Conservation (phyloP, 2,329 filamentous ascomycete genomes). For the Pezicula carpinea region DNA sequence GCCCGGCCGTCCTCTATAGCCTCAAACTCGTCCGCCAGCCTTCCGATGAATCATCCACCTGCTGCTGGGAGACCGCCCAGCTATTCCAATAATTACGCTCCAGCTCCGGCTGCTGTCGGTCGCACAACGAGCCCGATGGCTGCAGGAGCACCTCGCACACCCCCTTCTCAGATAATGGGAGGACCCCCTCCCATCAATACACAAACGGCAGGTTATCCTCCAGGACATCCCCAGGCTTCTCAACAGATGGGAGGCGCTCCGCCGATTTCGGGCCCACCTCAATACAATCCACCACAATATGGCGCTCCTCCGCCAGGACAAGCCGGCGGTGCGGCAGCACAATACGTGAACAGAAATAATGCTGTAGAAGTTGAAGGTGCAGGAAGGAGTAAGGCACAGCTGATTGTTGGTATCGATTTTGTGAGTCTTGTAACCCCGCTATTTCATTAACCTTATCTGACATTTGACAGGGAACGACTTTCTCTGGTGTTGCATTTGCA, state of each 20-base stretch:
- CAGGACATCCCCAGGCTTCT: conserved; percentile 38
- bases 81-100: conserved; percentile 53
- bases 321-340: conserved; percentile 20
- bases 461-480: conserved; percentile 75
- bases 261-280: conserved; percentile 24
- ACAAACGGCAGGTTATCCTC: conserved; percentile 56
- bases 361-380: conserved; percentile 78
- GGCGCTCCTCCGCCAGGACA: conserved; percentile 20
- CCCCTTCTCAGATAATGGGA: conserved; percentile 37
- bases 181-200: conserved; percentile 66
- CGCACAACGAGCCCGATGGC: conserved; percentile 41
- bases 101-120: conserved; percentile 42
- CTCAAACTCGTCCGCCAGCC: conserved; percentile 44
- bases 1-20: conserved; percentile 36
- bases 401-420: conserved; percentile 99
- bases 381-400: conserved; percentile 86
- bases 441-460: conserved; percentile 8
- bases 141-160: conserved; percentile 24
- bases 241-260: conserved; percentile 31
- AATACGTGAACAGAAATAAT: conserved; percentile 33
- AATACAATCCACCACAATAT: conserved; percentile 27
- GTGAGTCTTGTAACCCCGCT: conserved; percentile 48
- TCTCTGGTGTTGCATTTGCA: conserved; percentile 92
- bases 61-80: conserved; percentile 58
- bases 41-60: conserved; percentile 60